phyloP scores from a whole-genome alignment of 257 asterid species.

The Forsythia viridissima region DNA sequence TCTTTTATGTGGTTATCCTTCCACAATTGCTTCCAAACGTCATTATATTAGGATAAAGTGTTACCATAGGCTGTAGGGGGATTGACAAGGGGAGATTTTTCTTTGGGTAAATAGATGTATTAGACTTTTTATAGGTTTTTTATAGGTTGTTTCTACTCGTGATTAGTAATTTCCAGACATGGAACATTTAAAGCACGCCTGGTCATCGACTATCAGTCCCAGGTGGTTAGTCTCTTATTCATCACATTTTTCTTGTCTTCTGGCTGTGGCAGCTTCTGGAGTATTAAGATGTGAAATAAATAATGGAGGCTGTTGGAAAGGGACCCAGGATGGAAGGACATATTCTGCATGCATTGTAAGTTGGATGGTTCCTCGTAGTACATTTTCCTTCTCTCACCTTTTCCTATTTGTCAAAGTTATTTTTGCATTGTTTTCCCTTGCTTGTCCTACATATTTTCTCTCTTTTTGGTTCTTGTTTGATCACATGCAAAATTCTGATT shows the following conservation, averaged over 20 bases:
- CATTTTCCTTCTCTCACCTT: not conserved
- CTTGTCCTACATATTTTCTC: not conserved
- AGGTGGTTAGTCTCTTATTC: not conserved
- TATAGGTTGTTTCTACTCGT: not conserved
- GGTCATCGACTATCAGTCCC: not conserved
- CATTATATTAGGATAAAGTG: not conserved
- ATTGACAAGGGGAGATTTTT: not conserved
- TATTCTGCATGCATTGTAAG: slow-evolving; percentile 94
- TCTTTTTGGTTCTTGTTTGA: not conserved
- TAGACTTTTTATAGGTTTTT: not conserved
- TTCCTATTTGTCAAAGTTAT: not conserved
- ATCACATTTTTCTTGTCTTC: not conserved
- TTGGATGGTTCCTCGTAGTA: slow-evolving; percentile 12
- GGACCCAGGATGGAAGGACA: slow-evolving; percentile 62
- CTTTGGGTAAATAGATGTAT: not conserved
- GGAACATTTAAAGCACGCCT: not conserved
- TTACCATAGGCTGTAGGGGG: not conserved
- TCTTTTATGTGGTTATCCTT: not conserved
- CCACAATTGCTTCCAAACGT: not conserved
- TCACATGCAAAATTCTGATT: not conserved
- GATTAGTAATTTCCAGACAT: not conserved
- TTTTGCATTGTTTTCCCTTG: not conserved
- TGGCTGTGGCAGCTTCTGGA: slow-evolving; percentile 73
- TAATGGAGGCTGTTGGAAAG: slow-evolving; percentile 95
- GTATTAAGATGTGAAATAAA: slow-evolving; percentile 78